Conservation (phyloP, 2,329 filamentous ascomycete species). For the Monosporascus cannonballus region DNA sequence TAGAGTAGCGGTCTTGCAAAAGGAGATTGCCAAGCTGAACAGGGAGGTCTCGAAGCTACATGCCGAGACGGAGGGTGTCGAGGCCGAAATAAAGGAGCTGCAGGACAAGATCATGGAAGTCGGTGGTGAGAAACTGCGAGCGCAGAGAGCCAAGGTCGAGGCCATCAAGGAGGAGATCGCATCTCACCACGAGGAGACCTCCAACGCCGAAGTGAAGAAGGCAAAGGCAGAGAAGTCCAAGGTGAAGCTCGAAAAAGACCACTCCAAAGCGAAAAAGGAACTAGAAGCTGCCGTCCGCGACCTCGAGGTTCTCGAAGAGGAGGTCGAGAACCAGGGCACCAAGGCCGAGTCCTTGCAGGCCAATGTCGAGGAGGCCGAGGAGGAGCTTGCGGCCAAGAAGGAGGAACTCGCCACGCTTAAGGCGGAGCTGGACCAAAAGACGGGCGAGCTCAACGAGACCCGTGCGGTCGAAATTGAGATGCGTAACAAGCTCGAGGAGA, state of each 20-base stretch:
- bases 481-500: slow-evolving; percentile 96
- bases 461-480: slow-evolving; percentile 92
- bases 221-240: slow-evolving; percentile 93
- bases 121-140: slow-evolving; percentile 85
- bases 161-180: slow-evolving; percentile 80
- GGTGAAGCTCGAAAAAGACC: slow-evolving; percentile 78
- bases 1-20: slow-evolving; percentile 66
- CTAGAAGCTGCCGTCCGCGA: slow-evolving; percentile 66
- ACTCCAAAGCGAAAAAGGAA: slow-evolving; percentile 73
- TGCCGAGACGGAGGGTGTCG: slow-evolving; percentile 79
- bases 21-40: slow-evolving; percentile 69
- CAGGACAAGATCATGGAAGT: slow-evolving; percentile 99
- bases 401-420: slow-evolving; percentile 75
- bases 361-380: slow-evolving; percentile 76
- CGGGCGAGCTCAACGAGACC: slow-evolving; percentile 78
- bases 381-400: slow-evolving; percentile 71
- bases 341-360: slow-evolving; percentile 67
- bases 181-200: slow-evolving; percentile 73
- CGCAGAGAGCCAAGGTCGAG: slow-evolving; percentile 88
- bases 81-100: slow-evolving; percentile 85
- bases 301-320: slow-evolving; percentile 69
- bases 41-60: slow-evolving; percentile 75
- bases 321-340: slow-evolving; percentile 70
- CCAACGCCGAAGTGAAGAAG: slow-evolving; percentile 78
- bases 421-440: slow-evolving; percentile 79